Conservation (phyloP, 352 stramenopile genomes). For the Phytophthora foliorum region DNA sequence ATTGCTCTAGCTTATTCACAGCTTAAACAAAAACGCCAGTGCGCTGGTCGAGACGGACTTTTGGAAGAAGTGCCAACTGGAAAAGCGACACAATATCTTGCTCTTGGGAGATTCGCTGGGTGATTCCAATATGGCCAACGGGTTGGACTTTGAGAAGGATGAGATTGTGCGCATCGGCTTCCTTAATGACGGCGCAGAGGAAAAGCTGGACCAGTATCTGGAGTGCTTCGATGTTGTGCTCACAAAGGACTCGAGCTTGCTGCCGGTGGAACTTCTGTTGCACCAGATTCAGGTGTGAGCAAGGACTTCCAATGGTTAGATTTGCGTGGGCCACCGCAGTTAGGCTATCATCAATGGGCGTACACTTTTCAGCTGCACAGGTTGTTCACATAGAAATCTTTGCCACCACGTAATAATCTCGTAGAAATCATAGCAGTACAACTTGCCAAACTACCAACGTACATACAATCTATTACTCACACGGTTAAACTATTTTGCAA, state of each 20-base stretch:
- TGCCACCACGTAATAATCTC: too few relatives aligned
- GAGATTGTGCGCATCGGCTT: conserved; percentile 81
- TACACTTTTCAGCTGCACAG: too few relatives aligned
- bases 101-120: conserved; percentile 78
- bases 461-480: background rate
- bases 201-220: conserved; percentile 72
- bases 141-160: conserved; percentile 63
- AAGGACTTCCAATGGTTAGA: background rate
- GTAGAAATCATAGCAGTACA: too few relatives aligned
- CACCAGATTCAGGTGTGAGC: conserved; percentile 57
- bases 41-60: conserved; percentile 74
- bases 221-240: conserved; percentile 82
- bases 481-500: background rate
- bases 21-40: conserved; percentile 82
- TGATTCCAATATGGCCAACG: conserved; percentile 76
- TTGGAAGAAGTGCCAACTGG: conserved; percentile 73
- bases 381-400: too few relatives aligned
- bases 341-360: too few relatives aligned
- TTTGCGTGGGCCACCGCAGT: background rate
- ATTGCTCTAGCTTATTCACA: conserved; percentile 89
- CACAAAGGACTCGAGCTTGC: conserved; percentile 75
- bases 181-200: conserved; percentile 64
- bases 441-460: too few relatives aligned
- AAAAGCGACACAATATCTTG: conserved; percentile 80
- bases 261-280: conserved; percentile 65